Conservation (phyloP, 805 yeast genomes). For the Teunomyces pallodes region DNA sequence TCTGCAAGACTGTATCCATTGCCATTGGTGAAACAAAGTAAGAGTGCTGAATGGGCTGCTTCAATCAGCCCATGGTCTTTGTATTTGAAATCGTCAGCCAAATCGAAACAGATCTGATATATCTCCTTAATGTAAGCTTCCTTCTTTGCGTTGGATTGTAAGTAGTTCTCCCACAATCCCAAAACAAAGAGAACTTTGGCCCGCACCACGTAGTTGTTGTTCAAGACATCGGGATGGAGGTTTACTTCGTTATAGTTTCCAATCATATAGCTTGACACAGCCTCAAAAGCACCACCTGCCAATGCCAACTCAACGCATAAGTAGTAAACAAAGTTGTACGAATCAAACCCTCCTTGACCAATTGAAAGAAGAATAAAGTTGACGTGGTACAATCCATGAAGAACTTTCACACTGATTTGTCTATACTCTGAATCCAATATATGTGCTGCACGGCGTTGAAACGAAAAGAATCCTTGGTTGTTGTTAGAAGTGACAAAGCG, state of each 20-base stretch:
- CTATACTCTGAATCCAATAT: conserved; percentile 24
- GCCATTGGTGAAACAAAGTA: conserved; percentile 33
- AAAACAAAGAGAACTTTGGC: conserved; percentile 45
- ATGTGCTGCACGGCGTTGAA: conserved; percentile 5
- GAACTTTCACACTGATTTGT: conserved; percentile 26
- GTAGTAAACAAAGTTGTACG: conserved; percentile 58
- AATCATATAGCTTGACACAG: conserved; percentile 25
- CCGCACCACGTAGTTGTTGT: conserved; percentile 23
- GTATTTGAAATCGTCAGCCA: conserved; percentile 24
- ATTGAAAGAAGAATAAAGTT: conserved; percentile 50
- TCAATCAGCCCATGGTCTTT: conserved; percentile 44
- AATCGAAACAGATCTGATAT: conserved; percentile 29
- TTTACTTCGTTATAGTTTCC: conserved; percentile 35
- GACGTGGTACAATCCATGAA: conserved; percentile 42
- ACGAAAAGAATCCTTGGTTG: conserved; percentile 10
- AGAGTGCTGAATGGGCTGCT: conserved; percentile 59
- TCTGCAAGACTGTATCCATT: conserved; percentile 15
- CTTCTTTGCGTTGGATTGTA: conserved; percentile 26
- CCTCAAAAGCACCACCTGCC: conserved; percentile 14
- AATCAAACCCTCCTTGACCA: conserved; percentile 65
- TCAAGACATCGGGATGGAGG: conserved; percentile 25
- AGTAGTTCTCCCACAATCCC: conserved; percentile 46
- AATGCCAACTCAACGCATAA: conserved; percentile 44
- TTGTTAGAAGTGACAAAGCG: conserved; percentile 29
- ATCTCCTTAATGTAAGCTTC: conserved; percentile 22